Evolutionary conservation across 2,329 filamentous ascomycete genomes (phyloP).

Genomic region (Xylariaceae sp.): DNA sequence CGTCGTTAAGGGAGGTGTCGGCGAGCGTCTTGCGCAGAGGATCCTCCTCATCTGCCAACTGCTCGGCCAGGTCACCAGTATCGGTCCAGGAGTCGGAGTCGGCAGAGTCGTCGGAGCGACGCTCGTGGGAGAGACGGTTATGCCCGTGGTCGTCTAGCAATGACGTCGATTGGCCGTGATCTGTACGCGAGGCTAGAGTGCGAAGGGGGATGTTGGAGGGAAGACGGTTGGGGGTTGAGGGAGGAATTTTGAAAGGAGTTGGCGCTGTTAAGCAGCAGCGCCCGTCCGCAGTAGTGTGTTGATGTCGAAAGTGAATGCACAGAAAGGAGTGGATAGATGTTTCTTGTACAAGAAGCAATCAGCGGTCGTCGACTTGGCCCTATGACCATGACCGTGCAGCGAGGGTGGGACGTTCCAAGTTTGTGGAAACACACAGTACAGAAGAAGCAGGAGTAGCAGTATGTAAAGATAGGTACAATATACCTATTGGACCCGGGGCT

Average conservation of each 20-base stretch:
- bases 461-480: constrained; percentile 1
- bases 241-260: constrained; percentile 83
- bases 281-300: constrained; percentile 59
- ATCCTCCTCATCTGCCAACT: constrained; percentile 83
- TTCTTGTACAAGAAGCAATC: constrained; percentile 28
- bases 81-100: constrained; percentile 85
- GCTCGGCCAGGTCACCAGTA: constrained; percentile 93
- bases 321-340: constrained; percentile 42
- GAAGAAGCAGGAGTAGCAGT: constrained; percentile 1
- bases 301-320: constrained; percentile 24
- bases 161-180: constrained; percentile 53
- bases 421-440: background rate
- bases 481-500: constrained; percentile 13
- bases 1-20: constrained; percentile 67
- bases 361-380: constrained; percentile 29
- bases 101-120: constrained; percentile 59
- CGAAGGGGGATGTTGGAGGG: constrained; percentile 88
- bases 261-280: constrained; percentile 82
- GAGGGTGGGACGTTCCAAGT: constrained; percentile 25
- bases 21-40: constrained; percentile 75
- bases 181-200: constrained; percentile 62
- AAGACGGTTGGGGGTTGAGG: constrained; percentile 70
- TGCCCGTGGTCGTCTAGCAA: constrained; percentile 54
- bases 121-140: constrained; percentile 51
- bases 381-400: constrained; percentile 31